Conservation (phyloP, 2,329 filamentous ascomycete species). For the Microsporum canis region DNA sequence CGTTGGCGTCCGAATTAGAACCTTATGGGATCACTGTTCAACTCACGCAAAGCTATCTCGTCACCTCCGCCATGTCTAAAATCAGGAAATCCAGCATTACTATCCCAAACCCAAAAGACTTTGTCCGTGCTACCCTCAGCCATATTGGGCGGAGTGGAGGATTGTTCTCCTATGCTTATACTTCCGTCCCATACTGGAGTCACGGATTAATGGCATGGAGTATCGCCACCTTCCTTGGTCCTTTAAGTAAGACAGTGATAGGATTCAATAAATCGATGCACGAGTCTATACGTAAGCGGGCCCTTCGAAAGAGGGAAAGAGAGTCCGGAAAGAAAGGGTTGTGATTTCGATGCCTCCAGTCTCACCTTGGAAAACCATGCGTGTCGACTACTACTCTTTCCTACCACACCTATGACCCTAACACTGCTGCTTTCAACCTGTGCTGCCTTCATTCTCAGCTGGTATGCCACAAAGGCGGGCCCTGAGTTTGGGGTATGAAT, state of each 20-base stretch:
- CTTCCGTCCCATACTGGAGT: constrained; percentile 85
- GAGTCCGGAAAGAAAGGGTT: constrained; percentile 51
- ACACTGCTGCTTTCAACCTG: background rate
- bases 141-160: constrained; percentile 72
- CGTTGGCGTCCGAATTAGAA: constrained; percentile 71
- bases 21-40: constrained; percentile 77
- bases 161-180: constrained; percentile 67
- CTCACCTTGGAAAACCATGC: background rate
- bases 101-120: constrained; percentile 70
- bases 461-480: background rate
- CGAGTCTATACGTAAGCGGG: constrained; percentile 66
- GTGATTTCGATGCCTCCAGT: constrained; percentile 13
- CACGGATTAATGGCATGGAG: constrained; percentile 83
- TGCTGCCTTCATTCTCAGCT: background rate
- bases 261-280: constrained; percentile 61
- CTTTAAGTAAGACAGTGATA: constrained; percentile 47
- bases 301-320: constrained; percentile 70
- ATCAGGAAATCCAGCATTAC: constrained; percentile 65
- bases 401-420: background rate
- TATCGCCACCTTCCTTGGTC: constrained; percentile 50
- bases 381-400: background rate
- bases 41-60: constrained; percentile 80
- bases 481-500: background rate
- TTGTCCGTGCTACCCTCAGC: constrained; percentile 64
- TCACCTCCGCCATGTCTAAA: constrained; percentile 96